These are phyloP conservation scores for Cladophialophora yegresii DNA, from an alignment of 2,329 filamentous ascomycete species.

Conservation along the genomic window DNA sequence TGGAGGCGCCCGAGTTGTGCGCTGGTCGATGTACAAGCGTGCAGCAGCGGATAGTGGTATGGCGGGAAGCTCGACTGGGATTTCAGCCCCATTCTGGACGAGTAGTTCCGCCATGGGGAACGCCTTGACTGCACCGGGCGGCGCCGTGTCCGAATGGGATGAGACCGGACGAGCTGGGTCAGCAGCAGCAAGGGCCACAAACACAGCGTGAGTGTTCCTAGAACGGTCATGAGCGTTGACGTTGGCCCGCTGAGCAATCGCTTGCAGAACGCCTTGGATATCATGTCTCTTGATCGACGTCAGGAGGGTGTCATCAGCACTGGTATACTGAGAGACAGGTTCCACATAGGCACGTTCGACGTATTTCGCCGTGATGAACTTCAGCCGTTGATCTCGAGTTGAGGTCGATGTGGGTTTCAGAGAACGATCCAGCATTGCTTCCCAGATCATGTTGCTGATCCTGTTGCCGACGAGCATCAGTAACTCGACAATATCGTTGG, in stretches of 20 bases:
- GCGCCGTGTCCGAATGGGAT: slow-evolving; percentile 42
- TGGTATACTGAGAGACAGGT: slow-evolving; percentile 70
- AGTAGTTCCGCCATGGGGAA: slow-evolving; percentile 91
- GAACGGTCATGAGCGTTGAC: slow-evolving; percentile 85
- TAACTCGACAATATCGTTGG: slow-evolving; percentile 92
- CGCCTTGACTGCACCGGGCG: slow-evolving; percentile 53
- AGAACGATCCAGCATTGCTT: slow-evolving; percentile 74
- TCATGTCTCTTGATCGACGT: slow-evolving; percentile 96
- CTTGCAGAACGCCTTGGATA: slow-evolving; percentile 88
- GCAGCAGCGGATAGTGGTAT: slow-evolving; percentile 82
- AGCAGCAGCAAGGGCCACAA: slow-evolving; percentile 85
- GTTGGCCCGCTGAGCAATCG: slow-evolving; percentile 80
- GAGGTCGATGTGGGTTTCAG: slow-evolving; percentile 75
- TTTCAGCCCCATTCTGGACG: slow-evolving; percentile 88
- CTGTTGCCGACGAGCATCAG: slow-evolving; percentile 89
- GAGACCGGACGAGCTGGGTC: slow-evolving; percentile 76
- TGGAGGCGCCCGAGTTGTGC: slow-evolving; percentile 48
- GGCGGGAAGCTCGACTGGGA: slow-evolving; percentile 72
- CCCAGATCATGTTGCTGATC: slow-evolving; percentile 96
- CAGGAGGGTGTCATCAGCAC: slow-evolving; percentile 82
- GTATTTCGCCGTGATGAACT: slow-evolving; percentile 94
- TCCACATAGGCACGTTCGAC: slow-evolving; percentile 80
- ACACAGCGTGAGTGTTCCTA: slow-evolving; percentile 83
- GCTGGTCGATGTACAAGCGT: slow-evolving; percentile 82
- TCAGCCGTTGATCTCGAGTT: slow-evolving; percentile 84